These are phyloP conservation scores for Yamadazyma sp. DNA, from an alignment of 1,139 yeast species.

Conservation along the genomic window DNA sequence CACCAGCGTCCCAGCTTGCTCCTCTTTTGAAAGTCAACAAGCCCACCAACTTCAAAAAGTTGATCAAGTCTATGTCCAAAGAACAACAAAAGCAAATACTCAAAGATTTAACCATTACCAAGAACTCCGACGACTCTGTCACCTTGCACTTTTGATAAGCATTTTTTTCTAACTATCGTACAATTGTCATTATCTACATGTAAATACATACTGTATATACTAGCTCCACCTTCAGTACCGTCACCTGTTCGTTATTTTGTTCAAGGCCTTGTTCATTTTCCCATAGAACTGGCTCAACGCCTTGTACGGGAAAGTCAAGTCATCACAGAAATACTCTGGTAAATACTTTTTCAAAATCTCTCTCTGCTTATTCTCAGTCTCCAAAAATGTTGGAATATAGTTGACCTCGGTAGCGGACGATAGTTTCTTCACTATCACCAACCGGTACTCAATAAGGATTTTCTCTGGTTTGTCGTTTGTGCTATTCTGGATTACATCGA, in stretches of 20 bases:
- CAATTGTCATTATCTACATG: slow-evolving; percentile 7
- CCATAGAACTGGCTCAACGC: slow-evolving; percentile 60
- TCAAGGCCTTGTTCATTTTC: slow-evolving; percentile 55
- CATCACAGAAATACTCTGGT: slow-evolving; percentile 66
- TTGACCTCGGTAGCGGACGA: slow-evolving; percentile 44
- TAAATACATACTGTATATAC: slow-evolving; percentile 1
- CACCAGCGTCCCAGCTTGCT: background rate
- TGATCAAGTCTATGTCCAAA: slow-evolving; percentile 47
- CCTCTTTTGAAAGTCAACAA: slow-evolving; percentile 20
- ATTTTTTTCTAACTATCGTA: slow-evolving; percentile 4
- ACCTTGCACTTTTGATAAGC: slow-evolving; percentile 8
- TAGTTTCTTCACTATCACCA: slow-evolving; percentile 40
- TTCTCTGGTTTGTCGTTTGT: slow-evolving; percentile 32
- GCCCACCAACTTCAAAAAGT: slow-evolving; percentile 39
- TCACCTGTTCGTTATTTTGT: slow-evolving; percentile 27
- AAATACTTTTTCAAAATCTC: slow-evolving; percentile 38
- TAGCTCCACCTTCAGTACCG: background rate
- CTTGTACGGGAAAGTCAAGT: slow-evolving; percentile 58
- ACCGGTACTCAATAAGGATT: slow-evolving; percentile 32
- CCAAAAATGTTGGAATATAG: slow-evolving; percentile 44
- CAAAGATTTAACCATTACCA: slow-evolving; percentile 41
- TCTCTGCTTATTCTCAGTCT: slow-evolving; percentile 19
- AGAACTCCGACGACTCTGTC: slow-evolving; percentile 31
- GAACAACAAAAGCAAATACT: slow-evolving; percentile 44
- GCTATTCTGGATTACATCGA: slow-evolving; percentile 54